Conservation (phyloP, 176 grass and related monocot species). For the Areca catechu region DNA sequence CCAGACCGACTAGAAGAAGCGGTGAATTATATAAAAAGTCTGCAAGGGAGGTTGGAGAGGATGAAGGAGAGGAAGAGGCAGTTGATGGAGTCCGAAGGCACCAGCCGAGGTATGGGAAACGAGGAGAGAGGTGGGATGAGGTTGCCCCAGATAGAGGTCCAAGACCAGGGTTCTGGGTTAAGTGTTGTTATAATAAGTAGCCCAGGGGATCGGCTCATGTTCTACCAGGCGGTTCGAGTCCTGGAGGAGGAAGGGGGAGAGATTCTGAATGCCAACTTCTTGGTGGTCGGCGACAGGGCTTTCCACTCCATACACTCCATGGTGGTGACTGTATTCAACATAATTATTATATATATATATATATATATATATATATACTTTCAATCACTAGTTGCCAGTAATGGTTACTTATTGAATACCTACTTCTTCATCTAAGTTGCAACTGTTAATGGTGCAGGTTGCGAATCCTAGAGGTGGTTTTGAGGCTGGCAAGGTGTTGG, state of each 20-base stretch:
- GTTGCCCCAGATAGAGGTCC: conserved; percentile 47
- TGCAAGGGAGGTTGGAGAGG: conserved; percentile 38
- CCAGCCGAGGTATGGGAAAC: not conserved
- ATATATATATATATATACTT: no score
- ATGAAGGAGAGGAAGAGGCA: conserved; percentile 58
- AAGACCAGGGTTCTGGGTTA: conserved; percentile 45
- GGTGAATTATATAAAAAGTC: conserved; percentile 43
- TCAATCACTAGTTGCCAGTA: no score
- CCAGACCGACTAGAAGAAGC: conserved; percentile 47
- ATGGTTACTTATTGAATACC: no score
- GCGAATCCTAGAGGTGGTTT: no score
- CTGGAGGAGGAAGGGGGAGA: conserved; percentile 51
- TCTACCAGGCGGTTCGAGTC: conserved; percentile 42
- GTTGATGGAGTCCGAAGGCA: conserved; percentile 9
- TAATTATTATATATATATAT: no score
- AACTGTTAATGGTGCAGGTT: no score
- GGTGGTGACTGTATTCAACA: conserved; percentile 16
- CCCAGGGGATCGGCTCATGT: conserved; percentile 22
- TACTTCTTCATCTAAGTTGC: no score
- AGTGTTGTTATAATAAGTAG: conserved; percentile 35
- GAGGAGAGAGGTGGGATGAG: not conserved
- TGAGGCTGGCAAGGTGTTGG: no score
- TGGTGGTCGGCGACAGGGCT: conserved; percentile 32
- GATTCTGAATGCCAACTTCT: conserved; percentile 70
- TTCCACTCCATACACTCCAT: conserved; percentile 58